phyloP scores from a whole-genome alignment of 306 rosid genomes.

The Biancaea sappan region DNA sequence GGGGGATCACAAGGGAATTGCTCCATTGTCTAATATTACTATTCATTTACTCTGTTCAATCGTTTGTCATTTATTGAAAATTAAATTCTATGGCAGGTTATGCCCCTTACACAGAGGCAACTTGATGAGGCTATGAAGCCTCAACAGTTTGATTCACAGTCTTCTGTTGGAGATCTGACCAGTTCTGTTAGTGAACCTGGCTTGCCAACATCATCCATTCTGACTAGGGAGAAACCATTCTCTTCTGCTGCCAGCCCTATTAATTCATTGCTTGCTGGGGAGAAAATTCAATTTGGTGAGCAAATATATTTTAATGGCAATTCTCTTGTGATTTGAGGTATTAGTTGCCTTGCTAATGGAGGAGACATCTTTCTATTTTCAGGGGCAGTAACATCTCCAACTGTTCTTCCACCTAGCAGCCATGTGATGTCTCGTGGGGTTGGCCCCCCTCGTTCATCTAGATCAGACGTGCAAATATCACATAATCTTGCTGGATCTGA shows the following conservation, averaged over 20 bases:
- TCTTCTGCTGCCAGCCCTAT: slow-evolving; percentile 76
- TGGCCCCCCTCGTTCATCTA: slow-evolving; percentile 65
- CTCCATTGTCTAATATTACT: no score
- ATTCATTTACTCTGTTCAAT: slow-evolving; percentile 1
- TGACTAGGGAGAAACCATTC: slow-evolving; percentile 68
- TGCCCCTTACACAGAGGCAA: slow-evolving; percentile 87
- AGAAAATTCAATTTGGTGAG: slow-evolving; percentile 99
- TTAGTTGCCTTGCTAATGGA: slow-evolving; percentile 20
- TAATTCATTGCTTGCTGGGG: slow-evolving; percentile 95
- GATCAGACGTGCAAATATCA: slow-evolving; percentile 66
- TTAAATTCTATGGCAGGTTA: slow-evolving; percentile 60
- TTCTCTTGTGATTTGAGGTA: slow-evolving; percentile 2
- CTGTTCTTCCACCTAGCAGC: slow-evolving; percentile 71
- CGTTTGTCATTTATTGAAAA: slow-evolving; percentile 21
- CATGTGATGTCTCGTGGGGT: slow-evolving; percentile 65
- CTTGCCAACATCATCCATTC: slow-evolving; percentile 70
- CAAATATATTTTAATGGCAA: slow-evolving; percentile 11
- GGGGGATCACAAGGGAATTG: no score
- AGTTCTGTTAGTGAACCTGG: slow-evolving; percentile 58
- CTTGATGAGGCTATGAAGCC: slow-evolving; percentile 97
- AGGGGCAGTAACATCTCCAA: slow-evolving; percentile 98
- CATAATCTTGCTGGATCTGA: slow-evolving; percentile 65
- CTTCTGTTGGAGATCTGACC: slow-evolving; percentile 59
- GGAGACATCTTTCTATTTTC: slow-evolving; percentile 29
- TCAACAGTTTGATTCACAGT: slow-evolving; percentile 74